Evolutionary conservation across 495 filamentous ascomycete species (phyloP).

Genomic region (Hyaloscypha hepaticicola): DNA sequence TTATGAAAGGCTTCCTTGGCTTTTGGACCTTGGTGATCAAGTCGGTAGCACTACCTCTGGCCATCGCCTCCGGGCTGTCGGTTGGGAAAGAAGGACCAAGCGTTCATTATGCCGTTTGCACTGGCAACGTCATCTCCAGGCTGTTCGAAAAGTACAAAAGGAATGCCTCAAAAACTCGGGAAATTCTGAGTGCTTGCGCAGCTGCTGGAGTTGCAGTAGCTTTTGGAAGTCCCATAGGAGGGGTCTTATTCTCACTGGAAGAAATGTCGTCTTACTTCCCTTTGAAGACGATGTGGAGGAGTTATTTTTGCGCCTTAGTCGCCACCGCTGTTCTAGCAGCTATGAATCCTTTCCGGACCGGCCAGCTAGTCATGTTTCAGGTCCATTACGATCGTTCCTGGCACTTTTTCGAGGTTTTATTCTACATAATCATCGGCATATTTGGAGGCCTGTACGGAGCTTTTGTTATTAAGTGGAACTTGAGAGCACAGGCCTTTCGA

Average conservation of each 20-base stretch:
- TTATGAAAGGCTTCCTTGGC: conserved; percentile 98
- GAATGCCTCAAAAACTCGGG: conserved; percentile 92
- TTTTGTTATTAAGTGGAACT: conserved; percentile 98
- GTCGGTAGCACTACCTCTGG: conserved; percentile 84
- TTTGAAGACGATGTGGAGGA: conserved; percentile 96
- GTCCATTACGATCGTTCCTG: conserved; percentile 93
- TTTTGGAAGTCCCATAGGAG: conserved; percentile 96
- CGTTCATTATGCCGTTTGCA: conserved; percentile 97
- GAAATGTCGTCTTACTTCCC: conserved; percentile 99
- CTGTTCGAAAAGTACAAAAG: conserved; percentile 90
- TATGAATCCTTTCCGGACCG: conserved; percentile 97
- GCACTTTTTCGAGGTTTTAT: conserved; percentile 96
- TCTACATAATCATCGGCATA: conserved; percentile 86
- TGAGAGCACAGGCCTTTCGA: conserved; percentile 85
- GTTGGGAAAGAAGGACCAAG: conserved; percentile 98
- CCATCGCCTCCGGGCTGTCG: conserved; percentile 92
- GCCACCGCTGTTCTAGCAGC: conserved; percentile 91
- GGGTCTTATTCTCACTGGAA: conserved; percentile 94
- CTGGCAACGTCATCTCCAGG: conserved; percentile 92
- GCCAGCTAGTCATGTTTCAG: conserved; percentile 99
- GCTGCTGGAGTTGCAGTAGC: conserved; percentile 95
- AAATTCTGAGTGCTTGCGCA: conserved; percentile 91
- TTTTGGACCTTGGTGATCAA: conserved; percentile 94
- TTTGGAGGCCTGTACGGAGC: conserved; percentile 96
- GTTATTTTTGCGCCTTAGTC: conserved; percentile 96